Percentiles rank a stretch among this genome's conserved stretches.
phyloP scores from a whole-genome alignment of 441 rosid genomes.

The Adansonia gregorii region DNA sequence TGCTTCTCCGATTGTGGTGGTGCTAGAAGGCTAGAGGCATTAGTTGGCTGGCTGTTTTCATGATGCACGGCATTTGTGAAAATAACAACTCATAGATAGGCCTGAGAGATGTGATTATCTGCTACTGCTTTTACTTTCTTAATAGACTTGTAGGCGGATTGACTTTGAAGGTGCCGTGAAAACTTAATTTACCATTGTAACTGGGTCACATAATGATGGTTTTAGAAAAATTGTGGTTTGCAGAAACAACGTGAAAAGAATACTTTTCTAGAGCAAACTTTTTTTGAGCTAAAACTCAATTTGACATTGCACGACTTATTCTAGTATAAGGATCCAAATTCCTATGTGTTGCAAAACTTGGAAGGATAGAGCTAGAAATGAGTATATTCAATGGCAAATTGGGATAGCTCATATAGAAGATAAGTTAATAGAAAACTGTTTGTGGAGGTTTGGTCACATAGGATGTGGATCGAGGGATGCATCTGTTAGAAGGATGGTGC shows the following conservation, averaged over 20 bases:
- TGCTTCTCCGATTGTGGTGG: not conserved
- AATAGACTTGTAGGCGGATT: not conserved
- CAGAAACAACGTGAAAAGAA: not conserved
- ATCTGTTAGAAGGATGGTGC: not conserved
- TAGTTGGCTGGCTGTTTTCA: not conserved
- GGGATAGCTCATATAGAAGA: not conserved
- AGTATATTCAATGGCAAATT: not conserved
- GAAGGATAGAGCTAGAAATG: slow-evolving; percentile 4
- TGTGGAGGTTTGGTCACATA: not conserved
- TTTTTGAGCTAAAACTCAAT: not conserved
- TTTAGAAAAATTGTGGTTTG: not conserved
- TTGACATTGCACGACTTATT: not conserved
- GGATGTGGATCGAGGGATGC: not conserved
- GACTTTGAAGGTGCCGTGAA: not conserved
- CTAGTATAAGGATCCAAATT: not conserved
- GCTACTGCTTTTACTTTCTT: not conserved
- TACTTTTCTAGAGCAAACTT: not conserved
- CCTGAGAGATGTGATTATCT: not conserved
- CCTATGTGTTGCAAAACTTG: not conserved
- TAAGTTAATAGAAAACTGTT: not conserved
- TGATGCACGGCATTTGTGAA: not conserved
- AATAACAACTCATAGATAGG: not conserved
- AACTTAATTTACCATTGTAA: not conserved
- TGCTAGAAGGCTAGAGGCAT: not conserved
- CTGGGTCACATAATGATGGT: not conserved